Evolutionary conservation across 305 asterid genomes (phyloP).

Genomic region (Fraxinus baroniana): DNA sequence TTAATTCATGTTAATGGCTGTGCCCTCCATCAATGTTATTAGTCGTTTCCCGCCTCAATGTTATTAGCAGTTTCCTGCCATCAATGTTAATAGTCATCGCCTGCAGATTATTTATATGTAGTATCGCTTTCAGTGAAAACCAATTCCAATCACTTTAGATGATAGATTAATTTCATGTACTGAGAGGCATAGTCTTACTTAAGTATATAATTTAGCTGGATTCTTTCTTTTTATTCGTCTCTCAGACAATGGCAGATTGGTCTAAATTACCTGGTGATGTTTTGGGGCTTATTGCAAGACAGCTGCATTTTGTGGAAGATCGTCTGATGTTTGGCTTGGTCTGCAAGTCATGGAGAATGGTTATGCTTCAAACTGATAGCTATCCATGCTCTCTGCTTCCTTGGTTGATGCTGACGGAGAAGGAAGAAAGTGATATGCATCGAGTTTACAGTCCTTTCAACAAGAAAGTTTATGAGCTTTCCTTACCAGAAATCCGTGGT

Average conservation of each 20-base stretch:
- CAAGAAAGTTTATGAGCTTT: conserved; percentile 9
- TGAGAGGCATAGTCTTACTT: neutral
- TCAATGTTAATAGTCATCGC: neutral
- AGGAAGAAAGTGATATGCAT: neutral
- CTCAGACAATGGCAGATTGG: conserved; percentile 25
- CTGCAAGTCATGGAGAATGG: conserved; percentile 28
- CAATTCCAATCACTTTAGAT: neutral
- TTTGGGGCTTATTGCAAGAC: conserved; percentile 21
- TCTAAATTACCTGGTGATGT: conserved; percentile 24
- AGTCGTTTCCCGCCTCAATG: too few species aligned
- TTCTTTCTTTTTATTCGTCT: neutral
- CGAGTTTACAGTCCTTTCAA: conserved; percentile 19
- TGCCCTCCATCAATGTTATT: neutral
- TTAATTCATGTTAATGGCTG: neutral
- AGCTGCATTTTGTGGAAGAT: conserved; percentile 22
- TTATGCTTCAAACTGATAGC: conserved; percentile 3
- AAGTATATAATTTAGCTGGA: neutral
- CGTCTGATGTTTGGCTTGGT: conserved; percentile 16
- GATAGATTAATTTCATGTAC: neutral
- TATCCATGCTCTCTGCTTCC: conserved; percentile 21
- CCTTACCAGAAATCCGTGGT: conserved; percentile 17
- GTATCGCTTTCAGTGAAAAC: neutral
- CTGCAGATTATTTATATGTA: neutral
- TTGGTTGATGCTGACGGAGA: conserved; percentile 27
- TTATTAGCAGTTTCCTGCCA: too few species aligned